Conservation (phyloP, 768 basidiomycete genomes). For the Nidularia pulvinata region DNA sequence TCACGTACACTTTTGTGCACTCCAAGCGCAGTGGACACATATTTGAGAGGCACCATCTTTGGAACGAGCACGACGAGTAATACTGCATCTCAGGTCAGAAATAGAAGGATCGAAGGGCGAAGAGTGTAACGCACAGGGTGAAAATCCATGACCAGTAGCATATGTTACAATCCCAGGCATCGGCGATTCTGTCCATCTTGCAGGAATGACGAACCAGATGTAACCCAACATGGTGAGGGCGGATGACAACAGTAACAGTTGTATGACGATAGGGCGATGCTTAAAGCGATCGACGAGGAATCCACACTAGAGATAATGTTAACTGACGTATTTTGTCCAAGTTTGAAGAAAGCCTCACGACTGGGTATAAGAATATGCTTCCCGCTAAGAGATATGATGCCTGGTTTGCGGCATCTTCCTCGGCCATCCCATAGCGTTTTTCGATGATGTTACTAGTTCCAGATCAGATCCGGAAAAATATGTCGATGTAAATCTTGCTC, state of each 20-base stretch:
- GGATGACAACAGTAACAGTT: constrained; percentile 59
- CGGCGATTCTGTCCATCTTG: constrained; percentile 53
- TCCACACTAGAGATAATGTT: constrained; percentile 47
- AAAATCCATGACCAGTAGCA: constrained; percentile 71
- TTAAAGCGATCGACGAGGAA: constrained; percentile 61
- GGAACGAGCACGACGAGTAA: constrained; percentile 77
- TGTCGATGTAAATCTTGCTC: constrained; percentile 16
- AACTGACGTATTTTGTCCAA: neutral
- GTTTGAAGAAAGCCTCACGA: constrained; percentile 39
- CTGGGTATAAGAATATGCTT: constrained; percentile 68
- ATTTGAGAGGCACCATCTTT: constrained; percentile 66
- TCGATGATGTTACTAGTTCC: constrained; percentile 67
- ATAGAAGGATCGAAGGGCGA: neutral
- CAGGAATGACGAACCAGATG: constrained; percentile 65
- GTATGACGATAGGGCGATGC: constrained; percentile 54
- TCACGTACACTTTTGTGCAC: constrained; percentile 73
- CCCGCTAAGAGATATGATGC: constrained; percentile 76
- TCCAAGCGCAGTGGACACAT: constrained; percentile 77
- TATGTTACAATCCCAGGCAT: constrained; percentile 63
- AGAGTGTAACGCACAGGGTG: constrained; percentile 51
- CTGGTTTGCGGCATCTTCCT: constrained; percentile 57
- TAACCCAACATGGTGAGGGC: constrained; percentile 61
- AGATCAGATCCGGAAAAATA: constrained; percentile 3
- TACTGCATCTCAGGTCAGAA: constrained; percentile 35
- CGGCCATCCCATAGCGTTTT: constrained; percentile 58